These are phyloP conservation scores for Aspergillus sp. DNA, from an alignment of 2,329 filamentous ascomycete genomes.

Conservation along the genomic window DNA sequence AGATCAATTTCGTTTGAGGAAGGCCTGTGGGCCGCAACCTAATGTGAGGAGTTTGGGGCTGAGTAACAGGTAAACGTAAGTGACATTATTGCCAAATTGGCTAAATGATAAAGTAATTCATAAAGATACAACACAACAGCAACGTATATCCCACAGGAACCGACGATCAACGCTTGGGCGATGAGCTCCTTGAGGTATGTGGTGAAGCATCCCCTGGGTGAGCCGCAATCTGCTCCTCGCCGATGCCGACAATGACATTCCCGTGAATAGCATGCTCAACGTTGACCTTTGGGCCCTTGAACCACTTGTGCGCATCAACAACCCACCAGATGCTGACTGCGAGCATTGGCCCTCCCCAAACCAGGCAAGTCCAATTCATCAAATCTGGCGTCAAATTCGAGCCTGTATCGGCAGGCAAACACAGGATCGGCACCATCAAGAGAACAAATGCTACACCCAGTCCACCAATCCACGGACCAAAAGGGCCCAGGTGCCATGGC, in stretches of 20 bases:
- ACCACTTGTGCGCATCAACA: slow-evolving; percentile 68
- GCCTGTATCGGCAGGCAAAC: slow-evolving; percentile 64
- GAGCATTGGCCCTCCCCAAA: slow-evolving; percentile 68
- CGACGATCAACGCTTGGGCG: not conserved
- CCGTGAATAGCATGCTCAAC: slow-evolving; percentile 56
- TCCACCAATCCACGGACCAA: slow-evolving; percentile 61
- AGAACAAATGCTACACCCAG: slow-evolving; percentile 63
- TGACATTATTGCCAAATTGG: not conserved
- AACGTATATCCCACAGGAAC: not conserved
- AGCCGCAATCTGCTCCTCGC: slow-evolving; percentile 16
- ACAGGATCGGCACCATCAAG: slow-evolving; percentile 71
- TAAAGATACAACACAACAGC: not conserved
- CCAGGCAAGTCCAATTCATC: slow-evolving; percentile 73
- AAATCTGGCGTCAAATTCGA: slow-evolving; percentile 53
- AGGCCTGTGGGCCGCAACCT: no score
- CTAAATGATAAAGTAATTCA: not conserved
- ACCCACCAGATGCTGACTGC: slow-evolving; percentile 65
- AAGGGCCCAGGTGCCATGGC: slow-evolving; percentile 69
- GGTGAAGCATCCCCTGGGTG: not conserved
- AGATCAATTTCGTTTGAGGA: not conserved
- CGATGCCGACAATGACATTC: slow-evolving; percentile 29
- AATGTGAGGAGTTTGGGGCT: not conserved
- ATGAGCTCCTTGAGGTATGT: slow-evolving; percentile 14
- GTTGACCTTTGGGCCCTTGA: slow-evolving; percentile 72
- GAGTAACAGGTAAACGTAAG: not conserved